phyloP scores from a whole-genome alignment of 257 asterid species.

The Capsicum rhomboideum region DNA sequence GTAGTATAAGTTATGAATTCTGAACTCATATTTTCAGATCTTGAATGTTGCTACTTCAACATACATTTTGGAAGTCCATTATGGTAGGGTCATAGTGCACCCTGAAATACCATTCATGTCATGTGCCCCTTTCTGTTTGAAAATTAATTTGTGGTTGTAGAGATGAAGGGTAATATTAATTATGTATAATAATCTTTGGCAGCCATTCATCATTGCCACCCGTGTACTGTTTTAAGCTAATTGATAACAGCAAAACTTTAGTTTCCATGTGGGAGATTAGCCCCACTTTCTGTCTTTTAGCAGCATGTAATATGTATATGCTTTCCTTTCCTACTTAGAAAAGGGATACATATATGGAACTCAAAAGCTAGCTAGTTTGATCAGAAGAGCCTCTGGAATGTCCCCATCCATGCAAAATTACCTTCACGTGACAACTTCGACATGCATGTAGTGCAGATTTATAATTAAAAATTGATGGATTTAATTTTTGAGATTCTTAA shows the following conservation, averaged over 20 bases:
- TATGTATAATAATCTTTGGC: neutral
- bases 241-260: neutral
- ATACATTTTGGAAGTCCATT: neutral
- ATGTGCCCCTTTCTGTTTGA: constrained; percentile 9
- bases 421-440: neutral
- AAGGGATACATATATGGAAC: neutral
- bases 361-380: neutral
- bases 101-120: constrained; percentile 11
- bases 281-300: neutral
- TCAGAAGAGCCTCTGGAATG: neutral
- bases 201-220: neutral
- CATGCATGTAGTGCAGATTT: neutral
- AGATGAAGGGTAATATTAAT: neutral
- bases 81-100: constrained; percentile 22
- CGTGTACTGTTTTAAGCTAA: neutral
- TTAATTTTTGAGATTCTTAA: no score
- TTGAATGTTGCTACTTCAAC: neutral
- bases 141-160: neutral
- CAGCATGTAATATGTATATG: neutral
- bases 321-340: neutral
- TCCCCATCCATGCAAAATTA: neutral
- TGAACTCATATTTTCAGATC: neutral
- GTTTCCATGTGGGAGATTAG: neutral
- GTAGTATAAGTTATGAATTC: neutral
- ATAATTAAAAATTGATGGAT: neutral